Evolutionary conservation across 441 rosid species (phyloP).

Genomic region (Mallotus repandus): DNA sequence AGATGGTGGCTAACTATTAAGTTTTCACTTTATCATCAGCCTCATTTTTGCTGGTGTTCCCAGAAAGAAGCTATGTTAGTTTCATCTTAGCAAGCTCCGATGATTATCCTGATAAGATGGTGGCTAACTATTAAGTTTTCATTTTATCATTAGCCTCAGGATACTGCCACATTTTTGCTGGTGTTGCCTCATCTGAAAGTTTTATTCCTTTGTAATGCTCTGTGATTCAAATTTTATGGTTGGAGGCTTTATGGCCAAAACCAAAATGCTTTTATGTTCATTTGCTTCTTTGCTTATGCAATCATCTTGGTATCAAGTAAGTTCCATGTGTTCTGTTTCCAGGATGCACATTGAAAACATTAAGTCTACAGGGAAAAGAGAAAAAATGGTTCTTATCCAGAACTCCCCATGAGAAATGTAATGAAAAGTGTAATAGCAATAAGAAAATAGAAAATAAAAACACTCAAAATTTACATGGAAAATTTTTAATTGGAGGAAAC

Average conservation of each 20-base stretch:
- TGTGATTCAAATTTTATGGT: background rate
- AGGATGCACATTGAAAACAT: background rate
- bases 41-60: no score
- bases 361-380: background rate
- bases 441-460: no score
- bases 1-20: conserved; percentile 26
- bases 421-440: no score
- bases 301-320: conserved; percentile 2
- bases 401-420: no score
- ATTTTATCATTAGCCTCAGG: background rate
- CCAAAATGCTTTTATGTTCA: background rate
- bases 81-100: conserved; percentile 37
- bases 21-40: no score
- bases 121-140: conserved; percentile 20
- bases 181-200: background rate
- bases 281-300: background rate
- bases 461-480: no score
- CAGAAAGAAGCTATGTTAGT: conserved; percentile 18
- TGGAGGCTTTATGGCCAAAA: background rate
- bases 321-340: background rate
- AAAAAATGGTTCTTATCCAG: no score
- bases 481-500: no score
- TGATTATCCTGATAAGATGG: conserved; percentile 32
- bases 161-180: background rate
- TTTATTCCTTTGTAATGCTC: background rate